phyloP scores from a whole-genome alignment of 805 yeast species.

The Starmerella scarabaei region DNA sequence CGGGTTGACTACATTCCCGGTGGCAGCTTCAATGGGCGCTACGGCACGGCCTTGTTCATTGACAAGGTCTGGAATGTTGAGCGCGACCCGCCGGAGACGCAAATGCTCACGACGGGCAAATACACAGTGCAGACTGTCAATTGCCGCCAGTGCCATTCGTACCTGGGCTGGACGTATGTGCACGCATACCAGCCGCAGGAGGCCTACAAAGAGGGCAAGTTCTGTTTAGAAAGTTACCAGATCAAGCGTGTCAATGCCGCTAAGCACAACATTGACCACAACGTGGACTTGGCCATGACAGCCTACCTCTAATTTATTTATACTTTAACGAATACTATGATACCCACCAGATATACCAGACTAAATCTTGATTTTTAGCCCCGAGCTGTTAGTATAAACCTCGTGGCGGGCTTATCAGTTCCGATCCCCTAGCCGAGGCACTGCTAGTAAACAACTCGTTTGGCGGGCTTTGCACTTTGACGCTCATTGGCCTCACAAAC shows the following conservation, averaged over 20 bases:
- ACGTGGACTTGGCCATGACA: neutral
- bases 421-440: too few species aligned
- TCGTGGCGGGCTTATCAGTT: too few species aligned
- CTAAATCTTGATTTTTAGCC: too few species aligned
- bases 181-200: constrained; percentile 4
- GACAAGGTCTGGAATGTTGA: constrained; percentile 8
- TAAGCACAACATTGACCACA: neutral
- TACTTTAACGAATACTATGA: too few species aligned
- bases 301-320: too few species aligned
- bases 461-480: too few species aligned
- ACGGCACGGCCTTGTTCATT: constrained; percentile 11
- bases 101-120: constrained; percentile 10
- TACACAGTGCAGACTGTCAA: constrained; percentile 11
- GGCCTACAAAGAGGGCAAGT: constrained; percentile 16
- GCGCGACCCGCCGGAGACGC: constrained; percentile 3
- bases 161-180: constrained; percentile 16
- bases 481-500: too few species aligned
- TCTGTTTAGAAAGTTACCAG: constrained; percentile 10
- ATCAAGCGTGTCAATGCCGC: neutral
- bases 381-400: too few species aligned
- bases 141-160: constrained; percentile 13
- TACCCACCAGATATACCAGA: too few species aligned
- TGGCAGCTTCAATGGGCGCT: constrained; percentile 8
- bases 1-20: constrained; percentile 8
- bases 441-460: too few species aligned